phyloP scores from a whole-genome alignment of 2,329 filamentous ascomycete species.

The Claviceps arundinis region DNA sequence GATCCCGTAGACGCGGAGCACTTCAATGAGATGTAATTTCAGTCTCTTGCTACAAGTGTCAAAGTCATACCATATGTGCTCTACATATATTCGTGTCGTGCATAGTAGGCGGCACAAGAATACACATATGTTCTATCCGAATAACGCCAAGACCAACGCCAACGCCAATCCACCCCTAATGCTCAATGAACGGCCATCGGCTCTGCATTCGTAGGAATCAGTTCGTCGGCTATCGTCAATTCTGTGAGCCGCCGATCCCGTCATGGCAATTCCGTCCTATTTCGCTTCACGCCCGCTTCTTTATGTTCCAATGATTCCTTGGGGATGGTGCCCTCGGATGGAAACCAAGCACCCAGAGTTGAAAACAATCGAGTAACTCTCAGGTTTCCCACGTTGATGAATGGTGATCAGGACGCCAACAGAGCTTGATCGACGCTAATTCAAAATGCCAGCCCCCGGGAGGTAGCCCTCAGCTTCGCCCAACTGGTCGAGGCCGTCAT shows the following conservation, averaged over 20 bases:
- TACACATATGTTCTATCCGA: background rate
- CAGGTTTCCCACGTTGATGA: background rate
- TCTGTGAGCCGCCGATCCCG: background rate
- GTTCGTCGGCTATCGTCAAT: background rate
- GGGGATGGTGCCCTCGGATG: background rate
- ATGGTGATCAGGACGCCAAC: background rate
- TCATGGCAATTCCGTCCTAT: background rate
- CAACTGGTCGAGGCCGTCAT: background rate
- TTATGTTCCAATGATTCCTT: background rate
- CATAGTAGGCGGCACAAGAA: background rate
- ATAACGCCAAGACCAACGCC: background rate
- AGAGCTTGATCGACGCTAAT: background rate
- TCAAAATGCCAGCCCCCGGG: background rate
- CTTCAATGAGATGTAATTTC: no score
- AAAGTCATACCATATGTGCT: background rate
- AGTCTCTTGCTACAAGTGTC: background rate
- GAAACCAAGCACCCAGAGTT: background rate
- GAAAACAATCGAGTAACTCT: background rate
- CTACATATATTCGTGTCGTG: background rate
- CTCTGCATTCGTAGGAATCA: background rate
- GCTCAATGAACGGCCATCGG: background rate
- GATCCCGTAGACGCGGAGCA: no score
- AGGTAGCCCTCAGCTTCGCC: background rate
- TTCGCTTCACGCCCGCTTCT: background rate
- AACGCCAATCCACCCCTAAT: background rate